Base-by-base conservation (phyloP, 1,139 yeast genomes). In the Suhomyces wounanorum region DNA sequence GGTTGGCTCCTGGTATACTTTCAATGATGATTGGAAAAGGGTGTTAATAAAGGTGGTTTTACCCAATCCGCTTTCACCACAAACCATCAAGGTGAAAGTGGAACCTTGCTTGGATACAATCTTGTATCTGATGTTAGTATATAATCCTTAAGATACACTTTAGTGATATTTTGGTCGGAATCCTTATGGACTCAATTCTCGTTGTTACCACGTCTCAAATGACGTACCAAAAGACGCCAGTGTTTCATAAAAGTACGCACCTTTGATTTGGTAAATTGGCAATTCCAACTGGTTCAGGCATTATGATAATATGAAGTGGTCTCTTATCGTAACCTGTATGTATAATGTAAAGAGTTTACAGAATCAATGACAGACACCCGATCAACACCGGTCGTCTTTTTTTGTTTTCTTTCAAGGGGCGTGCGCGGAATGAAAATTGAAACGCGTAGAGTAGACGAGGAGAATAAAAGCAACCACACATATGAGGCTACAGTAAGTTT, bases 51-150 rank as follows among this genome's bases (percentile, higher is more conserved):
- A 94, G 1, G 99, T 94, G 40, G 97, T 90, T 69, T 94, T 87
- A 55, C 97, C 98, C 48, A 91, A 77, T 6, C 98, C 98, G 52
- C 94, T 85, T 71, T 92, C 98, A 62, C 99, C 99, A 44, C 96
- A 95, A 41, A 94, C 87, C 97, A 94, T 90, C 58, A 94, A 63
- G 48, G 97, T 94, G 76, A 92, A 89, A 23, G 87, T 82, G 52
- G 96, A 92, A 42, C 98, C 99, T 58, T 85, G 81, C 61, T 89
- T 87, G 58, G 96, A 87, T 50, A 92, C 91, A 60, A 90, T 87
- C 69, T 90, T 92, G 75, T 89, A 90, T 68, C 91, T 84, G 52
- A 48, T 9, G 61, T 62, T 60, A 62, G 65, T 60, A 58, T 38
- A 8, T 25, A 4, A 25, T 14, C 17, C 14, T 8, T 6, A 30